Evolutionary conservation across 805 yeast genomes (phyloP).

Genomic region (Wickerhamiella dianesei): DNA sequence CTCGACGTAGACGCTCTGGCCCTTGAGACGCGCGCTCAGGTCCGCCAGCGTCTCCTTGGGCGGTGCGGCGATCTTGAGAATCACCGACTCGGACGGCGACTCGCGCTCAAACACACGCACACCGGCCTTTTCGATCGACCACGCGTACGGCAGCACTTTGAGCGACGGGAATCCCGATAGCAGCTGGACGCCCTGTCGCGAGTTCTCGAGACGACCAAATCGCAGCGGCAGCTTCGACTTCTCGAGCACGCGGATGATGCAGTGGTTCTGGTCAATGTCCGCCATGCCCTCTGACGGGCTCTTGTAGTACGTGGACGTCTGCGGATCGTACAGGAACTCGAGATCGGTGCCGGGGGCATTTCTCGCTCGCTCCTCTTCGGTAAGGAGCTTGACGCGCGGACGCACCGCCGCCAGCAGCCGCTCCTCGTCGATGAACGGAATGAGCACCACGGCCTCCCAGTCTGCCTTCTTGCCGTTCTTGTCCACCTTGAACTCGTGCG

Average conservation of each 20-base stretch:
- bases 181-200: conserved; percentile 52
- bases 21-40: conserved; percentile 48
- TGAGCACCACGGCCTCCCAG: conserved; percentile 94
- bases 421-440: conserved; percentile 79
- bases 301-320: conserved; percentile 48
- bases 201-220: conserved; percentile 51
- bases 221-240: conserved; percentile 14
- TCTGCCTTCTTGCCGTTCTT: conserved; percentile 89
- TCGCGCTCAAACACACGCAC: conserved; percentile 75
- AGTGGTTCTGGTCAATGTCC: conserved; percentile 62
- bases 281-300: conserved; percentile 64
- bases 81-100: conserved; percentile 67
- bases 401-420: conserved; percentile 60
- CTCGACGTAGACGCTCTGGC: conserved; percentile 53
- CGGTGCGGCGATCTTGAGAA: conserved; percentile 45
- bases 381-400: conserved; percentile 47
- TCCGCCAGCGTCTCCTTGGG: conserved; percentile 33
- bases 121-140: conserved; percentile 43
- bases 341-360: conserved; percentile 64
- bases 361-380: conserved; percentile 58
- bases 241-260: conserved; percentile 3
- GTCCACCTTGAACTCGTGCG: conserved; percentile 74
- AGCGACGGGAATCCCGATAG: conserved; percentile 87
- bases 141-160: conserved; percentile 48
- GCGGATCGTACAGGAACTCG: conserved; percentile 62